These are phyloP conservation scores for Diplogelasinospora grovesii DNA, from an alignment of 495 filamentous ascomycete genomes.

Conservation along the genomic window DNA sequence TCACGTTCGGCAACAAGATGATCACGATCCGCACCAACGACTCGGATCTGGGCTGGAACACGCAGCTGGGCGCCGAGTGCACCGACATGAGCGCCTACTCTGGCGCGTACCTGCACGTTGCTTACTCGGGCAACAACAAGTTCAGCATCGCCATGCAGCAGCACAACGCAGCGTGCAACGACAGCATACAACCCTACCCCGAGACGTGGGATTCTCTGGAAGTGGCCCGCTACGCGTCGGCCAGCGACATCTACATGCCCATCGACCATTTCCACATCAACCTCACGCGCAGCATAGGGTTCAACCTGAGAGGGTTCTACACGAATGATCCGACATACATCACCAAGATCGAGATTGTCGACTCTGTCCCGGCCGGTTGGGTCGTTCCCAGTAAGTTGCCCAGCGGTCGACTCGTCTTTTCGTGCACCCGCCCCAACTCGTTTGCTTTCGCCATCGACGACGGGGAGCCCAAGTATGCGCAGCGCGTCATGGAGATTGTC, in stretches of 20 bases:
- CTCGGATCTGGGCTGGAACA: conserved; percentile 63
- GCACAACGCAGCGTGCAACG: conserved; percentile 59
- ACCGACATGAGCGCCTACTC: conserved; percentile 53
- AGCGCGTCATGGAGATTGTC: conserved; percentile 59
- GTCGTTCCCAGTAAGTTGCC: conserved; percentile 55
- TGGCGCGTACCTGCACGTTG: conserved; percentile 60
- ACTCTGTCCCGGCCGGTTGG: conserved; percentile 43
- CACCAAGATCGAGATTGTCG: conserved; percentile 58
- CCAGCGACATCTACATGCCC: conserved; percentile 63
- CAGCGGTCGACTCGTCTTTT: conserved; percentile 54
- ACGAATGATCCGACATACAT: conserved; percentile 45
- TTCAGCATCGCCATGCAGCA: conserved; percentile 69
- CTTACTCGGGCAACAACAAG: conserved; percentile 57
- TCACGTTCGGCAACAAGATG: conserved; percentile 41
- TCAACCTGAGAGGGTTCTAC: conserved; percentile 67
- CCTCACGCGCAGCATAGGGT: conserved; percentile 51
- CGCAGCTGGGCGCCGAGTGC: conserved; percentile 55
- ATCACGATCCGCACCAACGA: conserved; percentile 59
- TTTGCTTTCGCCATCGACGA: conserved; percentile 83
- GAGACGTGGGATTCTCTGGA: conserved; percentile 71
- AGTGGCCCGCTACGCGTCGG: conserved; percentile 56
- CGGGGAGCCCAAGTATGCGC: conserved; percentile 56
- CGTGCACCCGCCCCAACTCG: conserved; percentile 63
- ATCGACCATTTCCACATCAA: conserved; percentile 67
- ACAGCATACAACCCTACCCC: conserved; percentile 55